phyloP scores from a whole-genome alignment of 805 yeast genomes.

The Wickerhamiella brachini region DNA sequence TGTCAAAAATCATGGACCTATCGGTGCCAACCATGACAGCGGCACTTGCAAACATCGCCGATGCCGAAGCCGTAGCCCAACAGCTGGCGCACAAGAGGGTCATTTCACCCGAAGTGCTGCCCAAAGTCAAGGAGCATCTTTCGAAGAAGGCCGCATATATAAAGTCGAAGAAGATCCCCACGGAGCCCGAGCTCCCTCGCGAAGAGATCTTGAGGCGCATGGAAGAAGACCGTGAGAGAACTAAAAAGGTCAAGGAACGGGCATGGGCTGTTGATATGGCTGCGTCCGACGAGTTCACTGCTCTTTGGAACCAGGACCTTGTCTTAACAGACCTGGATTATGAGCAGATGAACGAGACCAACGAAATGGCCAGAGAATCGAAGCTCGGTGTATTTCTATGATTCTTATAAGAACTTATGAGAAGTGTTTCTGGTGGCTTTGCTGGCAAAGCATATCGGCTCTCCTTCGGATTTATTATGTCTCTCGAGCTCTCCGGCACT shows the following conservation, averaged over 20 bases:
- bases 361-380: slow-evolving; percentile 33
- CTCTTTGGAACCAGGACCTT: slow-evolving; percentile 27
- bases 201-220: slow-evolving; percentile 60
- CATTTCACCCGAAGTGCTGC: slow-evolving; percentile 1
- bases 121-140: background rate
- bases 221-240: slow-evolving; percentile 84
- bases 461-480: too few relatives aligned
- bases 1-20: slow-evolving; percentile 10
- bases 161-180: slow-evolving; percentile 3
- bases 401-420: background rate
- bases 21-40: slow-evolving; percentile 18
- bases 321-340: slow-evolving; percentile 34
- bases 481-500: too few relatives aligned
- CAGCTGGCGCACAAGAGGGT: slow-evolving; percentile 4
- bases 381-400: slow-evolving; percentile 20
- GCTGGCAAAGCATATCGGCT: background rate
- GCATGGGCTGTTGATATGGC: slow-evolving; percentile 49
- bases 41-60: slow-evolving; percentile 16
- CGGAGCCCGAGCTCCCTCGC: slow-evolving; percentile 17
- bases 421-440: too few relatives aligned
- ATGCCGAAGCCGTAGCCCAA: slow-evolving; percentile 11
- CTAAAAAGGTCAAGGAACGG: slow-evolving; percentile 69
- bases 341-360: slow-evolving; percentile 40
- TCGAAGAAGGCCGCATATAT: slow-evolving; percentile 1
- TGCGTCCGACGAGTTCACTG: slow-evolving; percentile 39